phyloP scores from a whole-genome alignment of 495 filamentous ascomycete genomes.

The Pseudevernia furfuracea region DNA sequence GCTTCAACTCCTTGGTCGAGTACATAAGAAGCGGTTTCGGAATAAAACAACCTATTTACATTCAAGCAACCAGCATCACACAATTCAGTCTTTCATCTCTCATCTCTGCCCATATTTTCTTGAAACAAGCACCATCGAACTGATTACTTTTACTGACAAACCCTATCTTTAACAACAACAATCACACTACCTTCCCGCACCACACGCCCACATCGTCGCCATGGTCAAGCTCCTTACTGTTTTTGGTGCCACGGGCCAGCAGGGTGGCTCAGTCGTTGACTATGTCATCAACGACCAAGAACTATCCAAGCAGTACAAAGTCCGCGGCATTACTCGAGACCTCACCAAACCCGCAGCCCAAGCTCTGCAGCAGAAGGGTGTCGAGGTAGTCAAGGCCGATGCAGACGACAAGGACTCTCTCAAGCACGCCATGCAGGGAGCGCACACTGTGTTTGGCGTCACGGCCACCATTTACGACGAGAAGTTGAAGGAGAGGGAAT shows the following conservation, averaged over 20 bases:
- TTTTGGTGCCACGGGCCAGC: slow-evolving; percentile 52
- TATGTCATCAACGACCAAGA: slow-evolving; percentile 40
- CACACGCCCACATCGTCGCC: background rate
- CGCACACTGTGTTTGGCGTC: slow-evolving; percentile 43
- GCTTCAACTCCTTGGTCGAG: background rate
- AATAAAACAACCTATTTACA: no score
- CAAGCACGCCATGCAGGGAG: slow-evolving; percentile 38
- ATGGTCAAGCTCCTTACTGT: slow-evolving; percentile 48
- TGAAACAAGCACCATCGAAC: background rate
- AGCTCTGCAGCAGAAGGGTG: slow-evolving; percentile 32
- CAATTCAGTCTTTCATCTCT: background rate
- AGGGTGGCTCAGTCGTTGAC: slow-evolving; percentile 51
- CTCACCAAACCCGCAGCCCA: slow-evolving; percentile 39
- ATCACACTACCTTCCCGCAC: background rate
- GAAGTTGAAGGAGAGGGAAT: slow-evolving; percentile 38
- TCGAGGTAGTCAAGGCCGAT: slow-evolving; percentile 46
- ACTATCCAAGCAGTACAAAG: slow-evolving; percentile 38
- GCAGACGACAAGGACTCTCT: slow-evolving; percentile 37
- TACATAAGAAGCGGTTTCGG: background rate
- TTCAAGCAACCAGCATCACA: background rate
- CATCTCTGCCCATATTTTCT: background rate
- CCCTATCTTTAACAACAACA: background rate
- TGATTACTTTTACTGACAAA: background rate
- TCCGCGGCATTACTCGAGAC: slow-evolving; percentile 52
- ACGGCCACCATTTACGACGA: slow-evolving; percentile 33